Conservation (phyloP, 441 rosid genomes). For the Dalechampia spathulata region DNA sequence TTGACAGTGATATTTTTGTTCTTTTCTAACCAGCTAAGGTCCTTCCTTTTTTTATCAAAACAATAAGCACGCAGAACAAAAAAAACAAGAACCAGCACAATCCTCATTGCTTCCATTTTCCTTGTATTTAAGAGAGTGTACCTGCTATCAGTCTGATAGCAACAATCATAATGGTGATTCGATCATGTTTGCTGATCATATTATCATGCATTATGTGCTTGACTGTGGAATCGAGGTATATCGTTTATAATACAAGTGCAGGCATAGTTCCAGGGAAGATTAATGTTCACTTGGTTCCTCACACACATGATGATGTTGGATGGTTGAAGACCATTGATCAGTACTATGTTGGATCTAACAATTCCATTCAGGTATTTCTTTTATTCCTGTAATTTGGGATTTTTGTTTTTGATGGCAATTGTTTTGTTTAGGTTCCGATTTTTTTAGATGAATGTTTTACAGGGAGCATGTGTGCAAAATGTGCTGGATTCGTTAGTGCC, state of each 20-base stretch:
- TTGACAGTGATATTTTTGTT: constrained; percentile 5
- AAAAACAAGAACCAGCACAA: background rate
- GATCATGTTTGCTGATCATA: constrained; percentile 16
- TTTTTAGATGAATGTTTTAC: constrained; percentile 12
- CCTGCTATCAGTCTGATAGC: background rate
- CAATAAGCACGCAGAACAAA: background rate
- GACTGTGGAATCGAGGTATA: constrained; percentile 57
- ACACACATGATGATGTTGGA: constrained; percentile 95
- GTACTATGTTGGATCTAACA: constrained; percentile 97
- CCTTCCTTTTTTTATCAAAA: background rate
- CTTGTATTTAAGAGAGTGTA: background rate
- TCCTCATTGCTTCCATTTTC: background rate
- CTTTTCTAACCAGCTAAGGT: background rate
- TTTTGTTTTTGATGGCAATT: background rate
- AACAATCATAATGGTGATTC: constrained; percentile 27
- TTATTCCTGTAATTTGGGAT: background rate
- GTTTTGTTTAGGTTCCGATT: background rate
- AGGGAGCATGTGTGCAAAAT: constrained; percentile 96
- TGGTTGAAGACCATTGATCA: constrained; percentile 99
- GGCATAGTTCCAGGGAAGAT: constrained; percentile 69
- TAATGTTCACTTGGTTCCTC: constrained; percentile 93
- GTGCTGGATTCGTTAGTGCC: constrained; percentile 84
- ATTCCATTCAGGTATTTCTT: constrained; percentile 76
- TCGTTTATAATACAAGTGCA: constrained; percentile 70
- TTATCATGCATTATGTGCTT: constrained; percentile 26